Evolutionary conservation across 805 yeast genomes (phyloP), one percentile per base, ranked within the genome.

Genomic region (Saccharomycopsis sp.): DNA sequence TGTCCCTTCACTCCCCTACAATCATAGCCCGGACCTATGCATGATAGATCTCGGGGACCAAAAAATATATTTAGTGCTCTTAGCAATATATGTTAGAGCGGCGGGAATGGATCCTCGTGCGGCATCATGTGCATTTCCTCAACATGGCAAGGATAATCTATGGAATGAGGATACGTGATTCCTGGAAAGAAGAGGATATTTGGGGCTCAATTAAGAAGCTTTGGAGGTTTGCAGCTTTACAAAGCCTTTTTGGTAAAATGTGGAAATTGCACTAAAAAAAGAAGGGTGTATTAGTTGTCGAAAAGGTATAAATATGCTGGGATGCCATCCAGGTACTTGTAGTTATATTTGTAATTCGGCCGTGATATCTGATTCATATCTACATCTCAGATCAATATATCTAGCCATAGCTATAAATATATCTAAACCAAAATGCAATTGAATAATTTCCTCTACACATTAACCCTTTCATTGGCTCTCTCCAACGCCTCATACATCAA

Each of bases 401-500:
- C 38, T 29, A n/a, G n/a, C n/a, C n/a, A n/a, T n/a, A n/a, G n/a
- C n/a, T n/a, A n/a, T n/a, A n/a, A 35, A 35, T 35, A 35, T 14
- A 35, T 35, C 41, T 14, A 35, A 9, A 44, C 49, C 7, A 44
- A 44, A 44, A 44, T 44, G 49, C 49, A 44, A 44, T 44, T 44
- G 22, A 44, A 44, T 17, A 44, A 17, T 19, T 12, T 44, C 12
- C 20, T 44, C 5, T 44, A 44, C 22, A 17, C 49, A 5, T 44
- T 44, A 19, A 44, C 49, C 8, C 22, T 44, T 7, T 44, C 49
- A 44, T 44, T 44, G 22, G 49, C 49, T 44, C 22, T 44, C 19
- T 12, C 49, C 22, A 44, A 44, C 22, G 49, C 49, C 5, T 44
- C 49, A n/a, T 44, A 44, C 49, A 44, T 44, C 49, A 44, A 44